Evolutionary conservation across 768 basidiomycete genomes (phyloP).

Genomic region (Cyclocybe aegerita): DNA sequence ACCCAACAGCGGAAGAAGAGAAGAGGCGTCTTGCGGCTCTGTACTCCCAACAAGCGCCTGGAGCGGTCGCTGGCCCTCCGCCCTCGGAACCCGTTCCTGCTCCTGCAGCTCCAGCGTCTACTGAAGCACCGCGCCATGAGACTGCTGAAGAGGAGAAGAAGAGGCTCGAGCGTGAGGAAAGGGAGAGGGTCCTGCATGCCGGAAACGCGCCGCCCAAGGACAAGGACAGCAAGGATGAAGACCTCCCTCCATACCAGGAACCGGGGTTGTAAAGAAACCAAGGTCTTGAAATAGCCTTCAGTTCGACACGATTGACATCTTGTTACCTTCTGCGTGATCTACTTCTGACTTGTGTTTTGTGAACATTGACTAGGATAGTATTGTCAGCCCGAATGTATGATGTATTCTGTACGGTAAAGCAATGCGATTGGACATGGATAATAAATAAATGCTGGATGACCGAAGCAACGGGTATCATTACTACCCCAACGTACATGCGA

Average conservation of each 20-base stretch:
- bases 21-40: conserved; percentile 53
- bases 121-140: conserved; percentile 27
- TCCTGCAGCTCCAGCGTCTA: conserved; percentile 1
- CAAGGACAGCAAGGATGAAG: conserved; percentile 37
- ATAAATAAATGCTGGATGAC: no score
- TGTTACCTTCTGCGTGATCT: background rate
- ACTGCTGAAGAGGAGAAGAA: conserved; percentile 66
- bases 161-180: conserved; percentile 61
- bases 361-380: background rate
- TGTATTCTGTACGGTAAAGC: background rate
- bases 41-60: conserved; percentile 30
- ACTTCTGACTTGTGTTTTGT: background rate
- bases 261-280: conserved; percentile 16
- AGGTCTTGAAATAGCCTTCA: background rate
- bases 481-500: background rate
- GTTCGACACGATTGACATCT: background rate
- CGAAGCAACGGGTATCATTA: background rate
- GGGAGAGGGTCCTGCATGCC: conserved; percentile 48
- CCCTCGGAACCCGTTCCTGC: conserved; percentile 1
- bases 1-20: conserved; percentile 61
- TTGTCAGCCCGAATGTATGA: no score
- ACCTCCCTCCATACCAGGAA: conserved; percentile 51
- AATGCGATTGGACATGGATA: background rate
- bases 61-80: conserved; percentile 5
- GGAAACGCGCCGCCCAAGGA: conserved; percentile 21